Percentiles rank a stretch among this genome's conserved stretches.
Evolutionary conservation across 805 yeast genomes (phyloP).

Genomic region (Pichia gijzeniarum): DNA sequence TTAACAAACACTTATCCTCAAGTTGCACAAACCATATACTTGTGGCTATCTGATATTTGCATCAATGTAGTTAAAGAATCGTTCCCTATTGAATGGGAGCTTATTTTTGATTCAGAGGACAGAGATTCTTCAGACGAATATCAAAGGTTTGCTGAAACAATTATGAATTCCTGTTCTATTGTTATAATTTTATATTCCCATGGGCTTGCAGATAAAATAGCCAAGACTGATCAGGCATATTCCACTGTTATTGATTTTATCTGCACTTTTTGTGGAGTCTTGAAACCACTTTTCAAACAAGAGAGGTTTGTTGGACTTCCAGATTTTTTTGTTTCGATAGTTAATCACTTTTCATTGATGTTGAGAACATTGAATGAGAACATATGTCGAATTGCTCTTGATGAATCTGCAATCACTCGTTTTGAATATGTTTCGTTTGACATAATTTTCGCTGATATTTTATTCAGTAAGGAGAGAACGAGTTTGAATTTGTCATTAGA

Average conservation of each 20-base stretch:
- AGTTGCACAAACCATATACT: background rate
- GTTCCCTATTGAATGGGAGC: slow-evolving; percentile 7
- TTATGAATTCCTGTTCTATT: slow-evolving; percentile 2
- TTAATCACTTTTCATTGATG: slow-evolving; percentile 1
- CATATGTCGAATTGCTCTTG: slow-evolving; percentile 11
- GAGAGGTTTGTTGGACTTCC: slow-evolving; percentile 6
- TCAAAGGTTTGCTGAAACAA: slow-evolving; percentile 1
- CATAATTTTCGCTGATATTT: slow-evolving; percentile 35
- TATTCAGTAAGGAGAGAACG: background rate
- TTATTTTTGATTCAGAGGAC: background rate
- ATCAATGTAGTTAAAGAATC: slow-evolving; percentile 2
- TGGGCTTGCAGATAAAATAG: background rate
- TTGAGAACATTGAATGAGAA: background rate
- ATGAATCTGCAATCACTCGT: slow-evolving; percentile 36
- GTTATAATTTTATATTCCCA: slow-evolving; percentile 1
- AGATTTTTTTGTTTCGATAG: slow-evolving; percentile 2
- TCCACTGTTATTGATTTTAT: slow-evolving; percentile 3
- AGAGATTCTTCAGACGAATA: background rate
- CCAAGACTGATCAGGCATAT: background rate
- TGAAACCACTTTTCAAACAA: background rate
- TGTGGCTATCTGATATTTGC: background rate
- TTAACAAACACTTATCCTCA: background rate
- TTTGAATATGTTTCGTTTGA: slow-evolving; percentile 47
- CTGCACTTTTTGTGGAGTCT: background rate
- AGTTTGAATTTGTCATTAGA: slow-evolving; percentile 13